Conservation (phyloP, 1,139 yeast species). For the Pichia sp. region DNA sequence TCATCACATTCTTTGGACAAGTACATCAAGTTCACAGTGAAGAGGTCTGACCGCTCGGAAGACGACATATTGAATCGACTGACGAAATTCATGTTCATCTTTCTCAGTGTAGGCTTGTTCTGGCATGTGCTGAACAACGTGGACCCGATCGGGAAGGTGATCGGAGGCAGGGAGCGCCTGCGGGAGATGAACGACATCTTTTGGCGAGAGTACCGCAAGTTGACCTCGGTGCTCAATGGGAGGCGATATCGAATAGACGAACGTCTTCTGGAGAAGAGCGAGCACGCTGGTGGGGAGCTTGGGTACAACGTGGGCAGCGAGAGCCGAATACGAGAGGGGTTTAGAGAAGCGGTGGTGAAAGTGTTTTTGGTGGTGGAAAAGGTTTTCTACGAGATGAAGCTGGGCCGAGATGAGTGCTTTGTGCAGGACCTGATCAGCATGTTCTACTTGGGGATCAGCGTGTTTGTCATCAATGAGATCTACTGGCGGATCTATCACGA, state of each 20-base stretch:
- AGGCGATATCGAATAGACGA: not conserved
- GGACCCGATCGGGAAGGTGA: conserved; percentile 8
- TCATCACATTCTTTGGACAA: conserved; percentile 10
- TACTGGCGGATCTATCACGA: conserved; percentile 20
- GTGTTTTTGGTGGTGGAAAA: not conserved
- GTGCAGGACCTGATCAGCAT: conserved; percentile 1
- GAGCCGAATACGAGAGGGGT: not conserved
- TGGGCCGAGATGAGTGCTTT: not conserved
- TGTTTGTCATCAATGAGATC: conserved; percentile 17
- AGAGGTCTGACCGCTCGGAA: not conserved
- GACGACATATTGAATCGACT: not conserved
- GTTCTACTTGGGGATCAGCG: conserved; percentile 14
- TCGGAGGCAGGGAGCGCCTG: not conserved
- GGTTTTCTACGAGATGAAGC: not conserved
- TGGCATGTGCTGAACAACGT: conserved; percentile 13
- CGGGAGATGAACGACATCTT: not conserved
- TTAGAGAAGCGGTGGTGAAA: not conserved
- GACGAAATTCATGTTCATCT: conserved; percentile 1
- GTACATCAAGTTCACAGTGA: conserved; percentile 26
- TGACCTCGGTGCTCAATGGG: not conserved
- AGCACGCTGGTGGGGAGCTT: not conserved
- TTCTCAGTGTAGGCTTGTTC: conserved; percentile 3
- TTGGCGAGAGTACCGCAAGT: not conserved
- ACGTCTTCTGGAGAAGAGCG: not conserved
- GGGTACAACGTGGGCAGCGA: not conserved